Base-by-base conservation (phyloP, 495 filamentous ascomycete genomes). In the Wilcoxina mikolae region DNA sequence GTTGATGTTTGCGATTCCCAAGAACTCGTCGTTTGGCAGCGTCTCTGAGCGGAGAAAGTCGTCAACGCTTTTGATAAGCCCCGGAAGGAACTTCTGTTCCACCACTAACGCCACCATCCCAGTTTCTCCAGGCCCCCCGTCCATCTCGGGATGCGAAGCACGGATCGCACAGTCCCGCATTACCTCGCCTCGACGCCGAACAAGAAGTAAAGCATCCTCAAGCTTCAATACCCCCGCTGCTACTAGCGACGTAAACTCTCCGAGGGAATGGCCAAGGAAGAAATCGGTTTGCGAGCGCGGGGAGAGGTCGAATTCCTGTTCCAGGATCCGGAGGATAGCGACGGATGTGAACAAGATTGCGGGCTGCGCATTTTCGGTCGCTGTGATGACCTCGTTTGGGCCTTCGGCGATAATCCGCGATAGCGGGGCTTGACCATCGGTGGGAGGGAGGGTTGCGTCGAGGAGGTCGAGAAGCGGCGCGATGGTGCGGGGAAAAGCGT, bases 81-180 rank as follows among this genome's bases (percentile, higher is more conserved):
- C 60, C 7, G 71, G 68, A 28, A 96, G 71, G 61, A 83, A 83
- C 47, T 78, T 74, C 7, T 83, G 78, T 61, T 95, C 87, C 56
- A 85, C 93, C 2, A 98, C 79, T 5, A 95, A 70, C 9, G 91
- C 91, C 18, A 94, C 80, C 91, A 96, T 98, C 47, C 91, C 91
- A 58, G 91, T 85, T 58, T 85, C 81, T 24, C 83, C 83, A 41
- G 77, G 77, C 56, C 75, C 68, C 48, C 78, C 69, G 10, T 74
- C 69, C 51, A 54, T 54, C 35, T 54, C 51, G 11, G 51, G 51
- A 7, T 44, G n/a, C 18, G 51, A 54, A 9, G 85, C 83, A 20
- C 76, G 67, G 50, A 68, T 68, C 3, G 86, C 85, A 62, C 85
- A 88, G 35, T 77, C 73, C 0, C 84, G 80, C 88, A 96, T 94